phyloP scores from a whole-genome alignment of 805 yeast species.

The Myxozyma udenii region DNA sequence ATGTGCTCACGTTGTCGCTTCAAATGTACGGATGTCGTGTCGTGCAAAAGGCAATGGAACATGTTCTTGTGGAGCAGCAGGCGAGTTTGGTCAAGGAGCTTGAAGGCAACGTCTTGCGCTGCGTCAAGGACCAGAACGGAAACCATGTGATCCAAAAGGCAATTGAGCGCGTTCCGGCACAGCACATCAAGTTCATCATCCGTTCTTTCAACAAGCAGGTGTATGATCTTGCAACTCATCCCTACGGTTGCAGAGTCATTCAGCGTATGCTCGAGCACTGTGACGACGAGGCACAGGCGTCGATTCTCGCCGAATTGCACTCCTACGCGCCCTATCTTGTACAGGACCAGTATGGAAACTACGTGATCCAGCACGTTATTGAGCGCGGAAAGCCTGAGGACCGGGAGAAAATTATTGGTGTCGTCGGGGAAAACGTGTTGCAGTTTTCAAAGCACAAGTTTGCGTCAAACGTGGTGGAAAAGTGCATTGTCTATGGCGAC shows the following conservation, averaged over 20 bases:
- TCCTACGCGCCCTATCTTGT: constrained; percentile 70
- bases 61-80: constrained; percentile 61
- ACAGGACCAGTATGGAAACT: constrained; percentile 96
- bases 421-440: constrained; percentile 70
- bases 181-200: constrained; percentile 64
- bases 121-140: constrained; percentile 95
- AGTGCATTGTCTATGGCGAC: constrained; percentile 75
- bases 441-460: constrained; percentile 91
- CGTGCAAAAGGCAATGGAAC: constrained; percentile 88
- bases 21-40: constrained; percentile 99
- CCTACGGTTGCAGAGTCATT: constrained; percentile 96
- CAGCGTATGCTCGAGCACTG: constrained; percentile 88
- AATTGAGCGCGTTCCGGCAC: constrained; percentile 79
- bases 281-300: constrained; percentile 57
- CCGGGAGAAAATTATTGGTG: constrained; percentile 57
- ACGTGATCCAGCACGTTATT: constrained; percentile 92
- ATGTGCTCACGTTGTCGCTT: constrained; percentile 68
- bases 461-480: constrained; percentile 96
- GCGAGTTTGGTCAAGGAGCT: constrained; percentile 67
- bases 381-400: constrained; percentile 68
- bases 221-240: constrained; percentile 86
- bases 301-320: constrained; percentile 68
- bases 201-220: constrained; percentile 60
- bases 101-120: constrained; percentile 54
- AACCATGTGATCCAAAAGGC: constrained; percentile 97